A percentile compares a stretch with the other conserved stretches of the same genome.
Evolutionary conservation across 208 protist species (phyloP).

Genomic region (Acanthamoeba castellanii): DNA sequence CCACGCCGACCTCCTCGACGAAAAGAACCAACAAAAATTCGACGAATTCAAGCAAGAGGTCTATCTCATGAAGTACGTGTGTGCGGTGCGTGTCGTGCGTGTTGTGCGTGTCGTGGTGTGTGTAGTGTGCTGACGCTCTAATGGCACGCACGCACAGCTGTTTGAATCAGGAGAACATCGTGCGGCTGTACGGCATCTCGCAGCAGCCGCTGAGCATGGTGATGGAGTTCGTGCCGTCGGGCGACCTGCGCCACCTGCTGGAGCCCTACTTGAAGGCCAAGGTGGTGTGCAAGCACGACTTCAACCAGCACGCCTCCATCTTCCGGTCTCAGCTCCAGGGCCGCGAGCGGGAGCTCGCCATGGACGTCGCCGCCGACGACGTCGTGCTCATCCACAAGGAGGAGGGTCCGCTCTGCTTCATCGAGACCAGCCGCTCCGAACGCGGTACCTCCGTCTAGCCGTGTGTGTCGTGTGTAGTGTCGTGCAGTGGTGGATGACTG

Average conservation of each 20-base stretch:
- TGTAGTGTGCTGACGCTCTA: background rate
- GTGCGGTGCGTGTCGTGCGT: no score
- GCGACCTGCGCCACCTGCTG: constrained; percentile 76
- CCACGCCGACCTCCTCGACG: constrained; percentile 27
- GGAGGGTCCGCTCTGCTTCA: constrained; percentile 14
- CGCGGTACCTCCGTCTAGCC: background rate
- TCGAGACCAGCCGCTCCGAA: constrained; percentile 50
- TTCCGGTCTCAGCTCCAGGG: background rate
- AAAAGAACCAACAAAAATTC: constrained; percentile 76
- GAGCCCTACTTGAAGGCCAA: constrained; percentile 51
- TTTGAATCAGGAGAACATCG: constrained; percentile 80
- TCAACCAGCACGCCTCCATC: constrained; percentile 17
- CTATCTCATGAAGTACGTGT: constrained; percentile 77
- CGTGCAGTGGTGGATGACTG: background rate
- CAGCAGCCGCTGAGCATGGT: constrained; percentile 79
- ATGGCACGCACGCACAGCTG: background rate
- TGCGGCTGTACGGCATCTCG: constrained; percentile 78
- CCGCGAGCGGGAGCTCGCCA: background rate
- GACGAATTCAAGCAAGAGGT: constrained; percentile 81
- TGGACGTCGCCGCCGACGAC: background rate
- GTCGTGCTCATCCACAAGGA: constrained; percentile 46
- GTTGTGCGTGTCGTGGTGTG: background rate
- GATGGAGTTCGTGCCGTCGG: constrained; percentile 81
- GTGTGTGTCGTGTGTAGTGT: background rate
- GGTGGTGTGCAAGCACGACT: constrained; percentile 55